Evolutionary conservation across 2,329 filamentous ascomycete species (phyloP), one percentile per base, ranked within the genome.

Genomic region (Pseudocercospora vitis): DNA sequence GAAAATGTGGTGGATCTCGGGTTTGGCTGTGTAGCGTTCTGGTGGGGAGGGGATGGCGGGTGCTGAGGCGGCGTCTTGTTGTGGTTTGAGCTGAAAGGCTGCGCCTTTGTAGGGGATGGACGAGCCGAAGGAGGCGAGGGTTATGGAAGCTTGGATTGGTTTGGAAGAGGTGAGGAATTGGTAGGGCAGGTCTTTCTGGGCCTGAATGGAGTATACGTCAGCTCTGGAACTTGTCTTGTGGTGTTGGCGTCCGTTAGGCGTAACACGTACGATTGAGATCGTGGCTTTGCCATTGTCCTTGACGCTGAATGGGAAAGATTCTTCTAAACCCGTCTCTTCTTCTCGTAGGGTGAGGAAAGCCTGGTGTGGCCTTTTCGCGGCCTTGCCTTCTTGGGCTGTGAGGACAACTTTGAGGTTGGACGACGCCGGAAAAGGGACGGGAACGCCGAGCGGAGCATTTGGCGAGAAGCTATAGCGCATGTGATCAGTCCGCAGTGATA

Each of bases 1-100:
- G 84, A 97, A 99, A 65, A 87, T 88, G 77, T 99, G 94, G 76
- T 89, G 82, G 69, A 99, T 96, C 74, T 95, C 88, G 7, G 83
- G 77, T 62, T 85, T 83, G 75, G 89, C 88, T 69, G 87, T 88
- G 73, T 96, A 97, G 73, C 92, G 87, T 61, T 91, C 74, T 7
- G 89, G 84, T 63, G 83, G 77, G 64, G 88, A 81, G 65, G 84
- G 81, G 52, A 78, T 73, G 16, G 83, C 78, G 12, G 82, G 69
- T 2, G 87, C 79, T 3, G 77, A 73, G 65, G 79, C 81, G 48
- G 84, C 70, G 67, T 92, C 86, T 51, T 78, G 78, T 59, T 81
- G 74, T 50, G 96, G 73, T 42, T 81, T 74, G 23, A 96, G 74
- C 61, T 89, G 80, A 76, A 97, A 97, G 28, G 85, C 81, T 56